Evolutionary conservation across 495 filamentous ascomycete species (phyloP), one percentile per base, ranked within the genome.

Genomic region (Usnea hakonensis): DNA sequence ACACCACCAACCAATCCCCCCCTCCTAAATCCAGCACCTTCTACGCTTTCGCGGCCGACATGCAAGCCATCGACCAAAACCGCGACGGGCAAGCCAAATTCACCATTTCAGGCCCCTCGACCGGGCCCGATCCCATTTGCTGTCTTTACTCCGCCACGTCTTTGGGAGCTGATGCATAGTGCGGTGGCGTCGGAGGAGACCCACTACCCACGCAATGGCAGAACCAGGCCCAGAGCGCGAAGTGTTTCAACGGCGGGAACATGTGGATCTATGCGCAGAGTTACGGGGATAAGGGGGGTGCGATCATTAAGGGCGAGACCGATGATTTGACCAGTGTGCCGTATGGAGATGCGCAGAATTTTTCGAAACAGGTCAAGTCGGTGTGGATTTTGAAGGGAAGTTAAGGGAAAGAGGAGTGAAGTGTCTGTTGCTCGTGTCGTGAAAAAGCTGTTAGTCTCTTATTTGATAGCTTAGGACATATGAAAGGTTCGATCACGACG

Each of bases 321-420:
- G 61, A 63, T 53, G 61, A 63, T 28, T 30, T 63, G 21, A 63
- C 41, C 10, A 48, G 58, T 19, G 54, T 57, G 32, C 61, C 61
- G 21, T 58, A 58, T 28, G 54, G 61, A n/a, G 14, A 36, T 40
- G 38, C 57, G 38, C 36, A 54, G 26, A 58, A 35, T 2, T 63
- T 63, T 48, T 63, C 53, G 38, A 58, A 48, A 3, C 57, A 63
- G 30, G 61, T 63, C 16, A 63, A 58, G 52, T 53, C 54, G 13
- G 35, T 63, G 19, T 63, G 61, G 61, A 37, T 63, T 43, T 33
- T 55, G 46, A n/a, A n/a, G n/a, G n/a, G n/a, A n/a, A n/a, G n/a
- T n/a, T n/a, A n/a, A n/a, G n/a, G n/a, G n/a, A n/a, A n/a, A n/a
- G n/a, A n/a, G n/a, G n/a, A n/a, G n/a, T n/a, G n/a, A n/a, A n/a